Percentiles rank a stretch among this genome's conserved stretches.
These are phyloP conservation scores for Macrolepiota dolichaula DNA, from an alignment of 768 basidiomycete genomes.

Conservation along the genomic window DNA sequence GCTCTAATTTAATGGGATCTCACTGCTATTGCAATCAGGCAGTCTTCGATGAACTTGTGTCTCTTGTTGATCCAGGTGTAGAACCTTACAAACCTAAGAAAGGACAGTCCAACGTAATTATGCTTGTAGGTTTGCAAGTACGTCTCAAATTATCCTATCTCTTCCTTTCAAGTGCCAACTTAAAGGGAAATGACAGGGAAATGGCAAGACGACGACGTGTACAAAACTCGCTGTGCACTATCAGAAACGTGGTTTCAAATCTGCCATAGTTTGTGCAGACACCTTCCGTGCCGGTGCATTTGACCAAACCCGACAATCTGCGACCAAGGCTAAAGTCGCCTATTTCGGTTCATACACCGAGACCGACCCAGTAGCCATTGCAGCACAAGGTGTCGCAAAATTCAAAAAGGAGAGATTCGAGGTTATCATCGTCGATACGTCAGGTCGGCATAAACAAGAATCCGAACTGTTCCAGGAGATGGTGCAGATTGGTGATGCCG, in stretches of 20 bases:
- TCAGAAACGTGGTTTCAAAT: slow-evolving; percentile 94
- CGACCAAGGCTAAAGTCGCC: slow-evolving; percentile 97
- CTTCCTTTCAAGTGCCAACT: background rate
- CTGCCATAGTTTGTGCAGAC: slow-evolving; percentile 97
- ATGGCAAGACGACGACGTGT: slow-evolving; percentile 98
- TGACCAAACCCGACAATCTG: slow-evolving; percentile 98
- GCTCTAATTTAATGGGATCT: background rate
- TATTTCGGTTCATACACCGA: slow-evolving; percentile 99
- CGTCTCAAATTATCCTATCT: slow-evolving; percentile 15
- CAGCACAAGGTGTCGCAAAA: slow-evolving; percentile 90
- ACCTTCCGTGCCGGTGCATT: slow-evolving; percentile 99
- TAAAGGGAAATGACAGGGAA: slow-evolving; percentile 56
- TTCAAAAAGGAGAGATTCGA: slow-evolving; percentile 99
- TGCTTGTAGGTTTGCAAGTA: slow-evolving; percentile 97
- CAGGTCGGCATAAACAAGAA: slow-evolving; percentile 96
- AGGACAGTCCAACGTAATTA: slow-evolving; percentile 89
- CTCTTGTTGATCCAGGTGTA: slow-evolving; percentile 91
- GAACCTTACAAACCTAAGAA: slow-evolving; percentile 97
- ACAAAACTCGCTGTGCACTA: slow-evolving; percentile 98
- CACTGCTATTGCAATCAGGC: slow-evolving; percentile 45
- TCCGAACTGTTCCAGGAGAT: slow-evolving; percentile 96
- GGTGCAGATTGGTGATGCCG: slow-evolving; percentile 92
- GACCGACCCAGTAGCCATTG: slow-evolving; percentile 94
- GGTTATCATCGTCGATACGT: slow-evolving; percentile 98
- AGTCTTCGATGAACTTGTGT: slow-evolving; percentile 94